Evolutionary conservation across 129 eudicot genomes (phyloP), one percentile per base, ranked within the genome.

Genomic region (Ambrosia artemisiifolia): DNA sequence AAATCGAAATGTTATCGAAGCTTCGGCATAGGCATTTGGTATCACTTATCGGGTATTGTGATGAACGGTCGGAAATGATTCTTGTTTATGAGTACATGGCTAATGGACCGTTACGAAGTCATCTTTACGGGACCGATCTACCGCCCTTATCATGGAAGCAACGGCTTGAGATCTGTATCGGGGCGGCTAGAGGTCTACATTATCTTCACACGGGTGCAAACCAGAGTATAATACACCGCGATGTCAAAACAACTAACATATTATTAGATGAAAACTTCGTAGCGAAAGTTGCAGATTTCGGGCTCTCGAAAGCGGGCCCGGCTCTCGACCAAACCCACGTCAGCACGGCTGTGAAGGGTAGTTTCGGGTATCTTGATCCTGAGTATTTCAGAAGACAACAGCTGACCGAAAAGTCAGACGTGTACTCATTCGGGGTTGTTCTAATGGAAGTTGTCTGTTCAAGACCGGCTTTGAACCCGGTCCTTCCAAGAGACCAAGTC

Each of bases 141-240:
- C 94, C 89, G 0, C 83, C 91, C 0, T 65, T 90, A 35, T 70
- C 81, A 7, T 90, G 94, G 94, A 90, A 83, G 82, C 82, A 87
- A 68, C 68, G 96, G 2, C 65, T 90, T 17, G 94, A 87, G 73
- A 76, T 75, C 11, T 90, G 91, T 78, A 87, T 90, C 16, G 96
- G 96, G 16, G 87, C 96, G 0, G 96, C 96, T 14, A 57, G 91
- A 16, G 96, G 96, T 43, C 82, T 90, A 49, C 96, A 90, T 65
- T 90, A 90, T 63, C 94, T 90, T 34, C 96, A 90, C 53, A 90
- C 96, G 14, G 96, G 96, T 9, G 90, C 91, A 7, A 79, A 83
- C 30, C 75, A 80, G 4, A 88, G 88, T 50, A 87, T 87, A 65
- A 90, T 90, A 64, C 96, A 90, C 69, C 71, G 96, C 5, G 96